Percentiles rank a stretch among this genome's conserved stretches.
These are phyloP conservation scores for Colletotrichum gigasporum DNA, from an alignment of 2,329 filamentous ascomycete species.

Conservation along the genomic window DNA sequence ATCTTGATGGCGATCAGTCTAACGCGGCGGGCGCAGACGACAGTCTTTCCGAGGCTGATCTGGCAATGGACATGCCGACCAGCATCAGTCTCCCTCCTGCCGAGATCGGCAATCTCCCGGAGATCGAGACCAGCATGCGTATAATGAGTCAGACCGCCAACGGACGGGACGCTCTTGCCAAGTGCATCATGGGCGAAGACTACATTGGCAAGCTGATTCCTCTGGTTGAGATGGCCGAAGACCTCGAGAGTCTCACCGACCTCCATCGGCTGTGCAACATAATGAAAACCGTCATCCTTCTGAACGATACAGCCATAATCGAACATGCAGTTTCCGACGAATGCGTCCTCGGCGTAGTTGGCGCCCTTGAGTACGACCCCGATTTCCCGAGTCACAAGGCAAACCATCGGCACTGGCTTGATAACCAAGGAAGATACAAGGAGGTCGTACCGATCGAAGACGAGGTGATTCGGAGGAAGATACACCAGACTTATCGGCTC, in stretches of 20 bases:
- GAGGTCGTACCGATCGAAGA: conserved; percentile 96
- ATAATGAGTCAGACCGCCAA: conserved; percentile 76
- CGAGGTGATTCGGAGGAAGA: conserved; percentile 82
- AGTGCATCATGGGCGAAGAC: conserved; percentile 85
- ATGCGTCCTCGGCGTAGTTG: conserved; percentile 90
- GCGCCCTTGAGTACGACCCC: conserved; percentile 95
- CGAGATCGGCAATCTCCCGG: conserved; percentile 81
- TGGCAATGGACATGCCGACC: conserved; percentile 76
- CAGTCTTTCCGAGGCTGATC: conserved; percentile 86
- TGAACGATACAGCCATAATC: conserved; percentile 95
- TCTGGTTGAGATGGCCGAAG: conserved; percentile 87
- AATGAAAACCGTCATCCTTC: conserved; percentile 93
- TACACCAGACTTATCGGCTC: conserved; percentile 93
- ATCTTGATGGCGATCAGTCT: conserved; percentile 33
- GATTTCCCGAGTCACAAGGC: conserved; percentile 98
- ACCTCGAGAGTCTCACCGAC: conserved; percentile 86
- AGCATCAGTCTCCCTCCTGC: conserved; percentile 80
- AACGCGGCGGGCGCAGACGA: conserved; percentile 68
- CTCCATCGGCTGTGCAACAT: conserved; percentile 95
- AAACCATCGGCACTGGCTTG: conserved; percentile 93
- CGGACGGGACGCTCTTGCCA: conserved; percentile 86
- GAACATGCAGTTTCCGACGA: conserved; percentile 93
- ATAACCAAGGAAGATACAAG: conserved; percentile 89
- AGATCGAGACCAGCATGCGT: conserved; percentile 88
- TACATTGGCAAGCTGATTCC: conserved; percentile 90